Evolutionary conservation across 2,329 filamentous ascomycete genomes (phyloP), one percentile per base, ranked within the genome.

Genomic region (Xylaria multiplex): DNA sequence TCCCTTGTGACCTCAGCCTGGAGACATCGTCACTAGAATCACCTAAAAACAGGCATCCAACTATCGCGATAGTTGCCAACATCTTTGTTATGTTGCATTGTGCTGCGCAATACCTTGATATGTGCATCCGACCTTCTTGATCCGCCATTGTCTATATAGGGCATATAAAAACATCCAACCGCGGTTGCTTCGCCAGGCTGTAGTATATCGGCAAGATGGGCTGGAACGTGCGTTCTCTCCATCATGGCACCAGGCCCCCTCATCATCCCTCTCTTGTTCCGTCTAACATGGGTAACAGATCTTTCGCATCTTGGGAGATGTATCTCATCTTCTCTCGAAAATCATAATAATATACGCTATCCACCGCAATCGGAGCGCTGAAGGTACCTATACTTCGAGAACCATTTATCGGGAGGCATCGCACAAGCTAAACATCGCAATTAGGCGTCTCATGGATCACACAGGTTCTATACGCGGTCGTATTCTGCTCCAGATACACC

Each of bases 331-430:
- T 52, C 84, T 89, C 55, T 96, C 93, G 64, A 97, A 97, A 85
- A 88, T 90, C 78, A 96, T 97, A 76, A 86, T 97, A 73, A 93
- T 97, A 81, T 92, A 90, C 82, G 90, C 93, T 62, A 97, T 97
- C 74, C 93, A 97, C 80, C 87, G 88, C 71, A 97, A 97, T 77
- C 87, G 87, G 76, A 96, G 91, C 78, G 91, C 93, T 54, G 93
- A 97, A 84, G 93, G 90, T 89, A 79, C 56, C 77, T 62, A 30
- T 63, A 56, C 30, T 62, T 40, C 50, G 22, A 56, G 6, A 19
- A 50, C 13, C 46, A 45, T n/a, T n/a, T n/a, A 24, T 53, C 22
- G 14, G 3, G 16, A 13, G 14, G 49, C 54, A 27, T 14, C 48
- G 60, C 48, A 52, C 53, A 50, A 61, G 53, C 68, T 72, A 65